A percentile compares a stretch with the other conserved stretches of the same genome.
Evolutionary conservation across 768 basidiomycete genomes (phyloP).

Genomic region (Sarcodon sp.): DNA sequence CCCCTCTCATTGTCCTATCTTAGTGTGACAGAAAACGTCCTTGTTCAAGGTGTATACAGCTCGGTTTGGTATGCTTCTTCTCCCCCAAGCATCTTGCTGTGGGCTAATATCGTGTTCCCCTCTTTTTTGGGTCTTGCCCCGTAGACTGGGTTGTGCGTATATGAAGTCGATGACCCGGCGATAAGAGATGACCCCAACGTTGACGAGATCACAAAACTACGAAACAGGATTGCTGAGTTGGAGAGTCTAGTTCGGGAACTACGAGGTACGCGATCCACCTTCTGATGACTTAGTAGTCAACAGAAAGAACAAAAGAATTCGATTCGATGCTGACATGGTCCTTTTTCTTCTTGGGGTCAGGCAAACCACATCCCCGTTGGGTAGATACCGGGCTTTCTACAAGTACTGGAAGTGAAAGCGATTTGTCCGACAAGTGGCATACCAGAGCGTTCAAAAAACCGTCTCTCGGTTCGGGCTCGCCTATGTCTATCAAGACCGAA

Average conservation of each 20-base stretch:
- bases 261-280: conserved; percentile 35
- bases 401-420: conserved; percentile 37
- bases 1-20: conserved; percentile 3
- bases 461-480: conserved; percentile 6
- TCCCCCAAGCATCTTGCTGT: background rate
- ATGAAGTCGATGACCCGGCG: conserved; percentile 86
- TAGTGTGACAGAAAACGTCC: conserved; percentile 90
- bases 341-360: conserved; percentile 20
- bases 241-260: conserved; percentile 87
- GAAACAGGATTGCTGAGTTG: conserved; percentile 84
- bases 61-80: conserved; percentile 50
- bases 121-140: conserved; percentile 1
- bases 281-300: too few species aligned
- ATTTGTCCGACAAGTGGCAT: conserved; percentile 79
- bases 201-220: conserved; percentile 78
- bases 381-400: conserved; percentile 54
- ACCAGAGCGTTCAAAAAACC: conserved; percentile 55
- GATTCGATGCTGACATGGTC: background rate
- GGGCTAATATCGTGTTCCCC: background rate
- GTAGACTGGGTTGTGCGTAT: conserved; percentile 88
- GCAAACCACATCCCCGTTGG: conserved; percentile 83
- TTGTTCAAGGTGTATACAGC: conserved; percentile 82
- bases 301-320: background rate
- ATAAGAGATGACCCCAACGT: conserved; percentile 77
- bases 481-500: conserved; percentile 19